Base-by-base conservation (phyloP, 1,284 basidiomycete genomes). In the Kalmanozyma brasiliensis region DNA sequence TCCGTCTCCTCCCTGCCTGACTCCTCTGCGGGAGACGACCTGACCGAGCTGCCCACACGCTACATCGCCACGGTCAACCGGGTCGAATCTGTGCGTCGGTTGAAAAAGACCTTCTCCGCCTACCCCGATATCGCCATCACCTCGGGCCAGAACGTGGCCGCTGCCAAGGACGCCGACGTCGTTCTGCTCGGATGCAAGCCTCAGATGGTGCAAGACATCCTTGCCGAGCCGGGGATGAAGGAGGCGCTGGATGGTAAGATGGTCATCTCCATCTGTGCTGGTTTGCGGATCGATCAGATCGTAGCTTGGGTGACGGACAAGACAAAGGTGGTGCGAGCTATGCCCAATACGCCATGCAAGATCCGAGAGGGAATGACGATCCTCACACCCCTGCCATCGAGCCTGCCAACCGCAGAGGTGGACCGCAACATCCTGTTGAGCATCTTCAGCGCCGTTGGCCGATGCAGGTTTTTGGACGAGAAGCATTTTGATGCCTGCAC, bases 261-360 rank as follows among this genome's bases (percentile, higher is more conserved):
- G 1, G 85, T 99, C 59, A 91, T 98, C 80, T 97, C 94, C 73
- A 98, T 98, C 77, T 89, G 96, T 38, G 95, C 96, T 9, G 96
- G 96, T 69, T 89, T 97, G 6, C 95, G 91, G 16, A 92, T 98
- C 72, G 76, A 85, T 16, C 94, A 97, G 83, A 85, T 98, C 37
- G 84, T 85, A 47, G 85, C 83, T 9, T 91, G 90, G 90, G 91
- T 95, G 24, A 85, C 86, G 17, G 85, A 88, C 0, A 85, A 85
- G n/a, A 93, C 93, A 34, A 89, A 88, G 70, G 91, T 98, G 46
- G 89, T 98, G 46, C 89, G 96, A 49, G 93, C 94, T 3, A 99
- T 99, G 96, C 95, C 96, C 65, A 99, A 98, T 82, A 98, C 96
- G 1, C 94, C 96, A 8, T 93, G 92, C 85, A 93, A 93, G 59